Base-by-base conservation (phyloP, 352 stramenopile genomes). In the Phytophthora cactorum region DNA sequence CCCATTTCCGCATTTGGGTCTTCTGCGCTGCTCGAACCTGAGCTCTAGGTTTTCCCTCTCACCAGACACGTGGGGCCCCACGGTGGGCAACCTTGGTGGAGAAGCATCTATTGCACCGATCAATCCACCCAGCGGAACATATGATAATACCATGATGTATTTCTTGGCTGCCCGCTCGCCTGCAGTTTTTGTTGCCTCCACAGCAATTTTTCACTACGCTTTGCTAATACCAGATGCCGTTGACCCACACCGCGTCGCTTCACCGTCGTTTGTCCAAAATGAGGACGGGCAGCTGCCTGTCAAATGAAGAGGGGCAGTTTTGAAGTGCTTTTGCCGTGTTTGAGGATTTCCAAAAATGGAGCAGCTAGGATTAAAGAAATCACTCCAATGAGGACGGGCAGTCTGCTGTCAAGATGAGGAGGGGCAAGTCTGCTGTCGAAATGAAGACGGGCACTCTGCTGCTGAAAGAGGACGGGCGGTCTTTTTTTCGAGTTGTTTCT, bases 191-290 rank as follows among this genome's bases (percentile, higher is more conserved):
- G 55, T 51, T 60, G 66, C 31, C 54, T 39, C 29, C 46, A 28
- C 55, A 50, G 34, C 52, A 62, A 55, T 51, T 65, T 60, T 70
- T 59, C 39, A 54, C 28, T 7, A 27, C 25, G 39, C 56, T 70
- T 66, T 71, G 56, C 32, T 25, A 29, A 12, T 3, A 29, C 27
- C 56, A 71, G 63, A 61, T 71, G 63, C 15, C 12, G 0, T 41
- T 47, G 63, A 71, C 28, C 41, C 63, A 27, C 43, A 58, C 32
- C 34, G 32, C 50, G 43, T 67, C 57, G 31, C 36, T 59, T 47
- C 11, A 43, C 32, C 41, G 60, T 68, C 22, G 43, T 68, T 68
- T 68, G 60, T 41, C 27, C 44, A 25, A 55, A 55, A 54, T 49
- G 29, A 55, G 50, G 50, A 55, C 50, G 51, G 34, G 52, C 52